phyloP scores from a whole-genome alignment of 208 protist genomes.

The Wallacemonas sp. region DNA sequence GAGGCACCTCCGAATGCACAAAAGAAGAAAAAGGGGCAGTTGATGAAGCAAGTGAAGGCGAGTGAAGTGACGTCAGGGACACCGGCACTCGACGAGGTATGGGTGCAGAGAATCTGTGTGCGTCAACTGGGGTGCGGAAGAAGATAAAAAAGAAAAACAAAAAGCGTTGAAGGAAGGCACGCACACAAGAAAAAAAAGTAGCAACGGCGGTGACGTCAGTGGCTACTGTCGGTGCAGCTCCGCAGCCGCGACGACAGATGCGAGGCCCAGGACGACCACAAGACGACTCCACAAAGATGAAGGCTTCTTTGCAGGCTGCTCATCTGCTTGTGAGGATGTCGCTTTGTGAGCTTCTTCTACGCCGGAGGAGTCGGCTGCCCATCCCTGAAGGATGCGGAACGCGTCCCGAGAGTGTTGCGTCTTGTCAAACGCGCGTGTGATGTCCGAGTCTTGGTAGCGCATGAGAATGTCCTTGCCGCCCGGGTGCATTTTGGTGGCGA shows the following conservation, averaged over 20 bases:
- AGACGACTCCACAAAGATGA: background rate
- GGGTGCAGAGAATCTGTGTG: too few species aligned
- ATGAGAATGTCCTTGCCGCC: slow-evolving; percentile 22
- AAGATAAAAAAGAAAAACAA: background rate
- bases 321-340: background rate
- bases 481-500: slow-evolving; percentile 19
- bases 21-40: too few species aligned
- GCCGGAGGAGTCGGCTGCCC: background rate
- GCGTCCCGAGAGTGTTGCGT: slow-evolving; percentile 18
- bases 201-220: background rate
- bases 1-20: too few species aligned
- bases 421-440: slow-evolving; percentile 28
- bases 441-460: slow-evolving; percentile 24
- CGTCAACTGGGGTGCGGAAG: too few species aligned
- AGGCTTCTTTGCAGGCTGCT: background rate
- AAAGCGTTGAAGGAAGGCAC: background rate
- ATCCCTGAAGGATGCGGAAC: slow-evolving; percentile 9
- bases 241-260: background rate
- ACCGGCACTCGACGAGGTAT: too few species aligned
- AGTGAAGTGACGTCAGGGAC: too few species aligned
- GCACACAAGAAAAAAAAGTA: background rate
- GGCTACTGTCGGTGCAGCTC: background rate
- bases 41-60: too few species aligned
- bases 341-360: background rate
- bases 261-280: background rate